A percentile compares a stretch with the other conserved stretches of the same genome.
Conservation (phyloP, 179 eudicot genomes). For the Heliamphora pulchella region DNA sequence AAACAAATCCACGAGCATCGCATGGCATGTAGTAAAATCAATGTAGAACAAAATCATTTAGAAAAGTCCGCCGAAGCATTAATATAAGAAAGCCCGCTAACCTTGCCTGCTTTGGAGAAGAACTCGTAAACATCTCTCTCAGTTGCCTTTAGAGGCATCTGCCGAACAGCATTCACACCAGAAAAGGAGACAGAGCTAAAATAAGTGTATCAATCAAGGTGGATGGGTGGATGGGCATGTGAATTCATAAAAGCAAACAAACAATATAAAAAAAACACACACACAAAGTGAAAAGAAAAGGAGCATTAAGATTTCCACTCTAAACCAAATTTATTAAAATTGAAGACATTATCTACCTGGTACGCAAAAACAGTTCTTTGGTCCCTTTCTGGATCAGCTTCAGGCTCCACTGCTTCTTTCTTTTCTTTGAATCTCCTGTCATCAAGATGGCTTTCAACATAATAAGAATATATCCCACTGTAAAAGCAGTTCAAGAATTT, state of each 20-base stretch:
- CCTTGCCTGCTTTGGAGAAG: background rate
- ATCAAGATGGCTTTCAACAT: constrained; percentile 24
- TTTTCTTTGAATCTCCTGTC: constrained; percentile 81
- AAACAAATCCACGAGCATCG: background rate
- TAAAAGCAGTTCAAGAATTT: constrained; percentile 4
- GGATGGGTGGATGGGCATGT: no score
- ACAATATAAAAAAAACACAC: no score
- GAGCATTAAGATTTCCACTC: no score
- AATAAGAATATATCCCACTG: constrained; percentile 15
- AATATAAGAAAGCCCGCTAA: background rate
- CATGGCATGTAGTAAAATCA: background rate
- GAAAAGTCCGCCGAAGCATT: no score
- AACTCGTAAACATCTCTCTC: background rate
- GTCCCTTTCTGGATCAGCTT: constrained; percentile 93
- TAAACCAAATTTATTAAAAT: background rate
- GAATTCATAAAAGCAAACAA: no score
- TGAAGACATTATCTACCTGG: constrained; percentile 42
- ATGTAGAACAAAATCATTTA: no score
- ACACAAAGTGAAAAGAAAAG: no score
- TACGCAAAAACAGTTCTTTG: constrained; percentile 95
- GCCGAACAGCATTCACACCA: no score
- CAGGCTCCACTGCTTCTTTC: constrained; percentile 79
- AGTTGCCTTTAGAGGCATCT: no score
- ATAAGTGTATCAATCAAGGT: no score
- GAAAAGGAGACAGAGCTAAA: no score